These are phyloP conservation scores for Clarireedia paspali DNA, from an alignment of 2,329 filamentous ascomycete species.

Conservation along the genomic window DNA sequence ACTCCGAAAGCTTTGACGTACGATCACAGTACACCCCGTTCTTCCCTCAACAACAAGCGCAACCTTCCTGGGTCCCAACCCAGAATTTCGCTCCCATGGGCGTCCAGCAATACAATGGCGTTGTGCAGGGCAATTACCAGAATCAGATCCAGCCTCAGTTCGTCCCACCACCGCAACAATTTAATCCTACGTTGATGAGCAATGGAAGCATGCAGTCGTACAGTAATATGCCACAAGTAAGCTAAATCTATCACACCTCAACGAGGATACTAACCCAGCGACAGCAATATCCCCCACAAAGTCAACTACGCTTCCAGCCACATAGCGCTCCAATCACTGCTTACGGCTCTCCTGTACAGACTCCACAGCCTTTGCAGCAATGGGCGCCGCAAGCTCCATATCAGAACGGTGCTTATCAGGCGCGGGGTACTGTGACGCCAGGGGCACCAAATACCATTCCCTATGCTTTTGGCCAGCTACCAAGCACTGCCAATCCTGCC, in stretches of 20 bases:
- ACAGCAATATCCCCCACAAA: slow-evolving; percentile 26
- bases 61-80: slow-evolving; percentile 48
- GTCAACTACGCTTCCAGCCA: slow-evolving; percentile 25
- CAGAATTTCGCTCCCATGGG: slow-evolving; percentile 47
- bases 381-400: slow-evolving; percentile 25
- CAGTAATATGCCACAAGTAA: slow-evolving; percentile 26
- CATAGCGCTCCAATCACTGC: slow-evolving; percentile 28
- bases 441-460: slow-evolving; percentile 35
- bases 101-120: slow-evolving; percentile 40
- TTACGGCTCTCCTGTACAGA: slow-evolving; percentile 28
- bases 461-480: slow-evolving; percentile 75
- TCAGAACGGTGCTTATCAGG: slow-evolving; percentile 24
- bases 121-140: slow-evolving; percentile 31
- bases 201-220: slow-evolving; percentile 34
- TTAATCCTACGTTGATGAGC: slow-evolving; percentile 22
- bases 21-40: slow-evolving; percentile 63
- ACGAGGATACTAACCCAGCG: slow-evolving; percentile 9
- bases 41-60: slow-evolving; percentile 48
- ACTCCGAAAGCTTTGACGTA: slow-evolving; percentile 58
- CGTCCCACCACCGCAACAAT: slow-evolving; percentile 27
- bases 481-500: slow-evolving; percentile 59
- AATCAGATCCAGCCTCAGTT: slow-evolving; percentile 35
- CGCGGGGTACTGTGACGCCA: slow-evolving; percentile 20
- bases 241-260: background rate
- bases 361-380: slow-evolving; percentile 24